Conservation (phyloP, 1,284 basidiomycete genomes). For the Fomitopsis betulina region DNA sequence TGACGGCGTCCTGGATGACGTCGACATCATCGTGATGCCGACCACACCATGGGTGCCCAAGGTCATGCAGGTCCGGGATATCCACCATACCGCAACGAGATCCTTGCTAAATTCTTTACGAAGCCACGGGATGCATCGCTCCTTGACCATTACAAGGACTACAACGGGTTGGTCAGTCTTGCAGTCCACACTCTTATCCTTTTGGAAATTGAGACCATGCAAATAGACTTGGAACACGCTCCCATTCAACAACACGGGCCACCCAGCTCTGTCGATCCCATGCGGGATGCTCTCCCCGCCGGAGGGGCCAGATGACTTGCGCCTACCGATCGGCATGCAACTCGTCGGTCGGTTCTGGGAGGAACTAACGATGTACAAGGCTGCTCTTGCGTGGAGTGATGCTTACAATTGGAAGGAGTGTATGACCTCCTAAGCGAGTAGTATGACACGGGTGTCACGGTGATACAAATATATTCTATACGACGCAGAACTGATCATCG, state of each 20-base stretch:
- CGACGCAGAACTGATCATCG: background rate
- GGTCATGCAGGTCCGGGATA: constrained; percentile 15
- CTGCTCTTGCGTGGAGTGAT: constrained; percentile 31
- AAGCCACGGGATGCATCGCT: constrained; percentile 15
- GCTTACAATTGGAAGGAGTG: constrained; percentile 25
- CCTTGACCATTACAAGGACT: constrained; percentile 16
- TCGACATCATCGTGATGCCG: constrained; percentile 42
- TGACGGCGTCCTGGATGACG: constrained; percentile 30
- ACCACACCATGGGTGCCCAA: constrained; percentile 31
- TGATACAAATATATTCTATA: background rate
- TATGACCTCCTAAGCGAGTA: background rate
- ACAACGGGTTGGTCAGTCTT: constrained; percentile 17
- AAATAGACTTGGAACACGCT: constrained; percentile 17
- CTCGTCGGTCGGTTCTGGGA: constrained; percentile 28
- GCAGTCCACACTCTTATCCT: background rate
- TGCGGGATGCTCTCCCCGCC: constrained; percentile 27
- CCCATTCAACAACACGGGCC: constrained; percentile 27
- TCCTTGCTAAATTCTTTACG: too few species aligned
- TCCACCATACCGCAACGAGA: background rate
- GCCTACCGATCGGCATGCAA: constrained; percentile 33
- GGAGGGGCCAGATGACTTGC: constrained; percentile 23
- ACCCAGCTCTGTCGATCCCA: constrained; percentile 30
- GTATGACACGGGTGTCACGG: too few species aligned
- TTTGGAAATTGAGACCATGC: background rate
- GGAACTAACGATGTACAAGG: constrained; percentile 30